Conservation (phyloP, 2,329 filamentous ascomycete species). For the Aspergillus proliferans region DNA sequence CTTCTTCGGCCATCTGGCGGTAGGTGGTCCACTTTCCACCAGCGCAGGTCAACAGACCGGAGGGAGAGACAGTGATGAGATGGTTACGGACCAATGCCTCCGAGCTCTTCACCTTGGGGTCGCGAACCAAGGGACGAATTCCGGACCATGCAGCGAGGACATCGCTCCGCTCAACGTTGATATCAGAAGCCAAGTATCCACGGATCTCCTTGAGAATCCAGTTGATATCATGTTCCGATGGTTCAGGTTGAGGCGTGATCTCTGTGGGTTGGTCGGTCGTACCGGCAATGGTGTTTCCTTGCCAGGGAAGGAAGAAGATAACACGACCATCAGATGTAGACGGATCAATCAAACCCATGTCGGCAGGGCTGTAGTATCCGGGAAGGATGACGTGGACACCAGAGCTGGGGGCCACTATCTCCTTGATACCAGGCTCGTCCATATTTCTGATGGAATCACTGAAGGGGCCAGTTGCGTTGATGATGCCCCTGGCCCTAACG, state of each 20-base stretch:
- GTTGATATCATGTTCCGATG: conserved; percentile 75
- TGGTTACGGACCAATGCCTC: conserved; percentile 85
- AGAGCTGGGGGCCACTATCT: conserved; percentile 79
- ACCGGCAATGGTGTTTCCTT: conserved; percentile 85
- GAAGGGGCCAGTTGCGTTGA: conserved; percentile 87
- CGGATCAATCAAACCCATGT: conserved; percentile 84
- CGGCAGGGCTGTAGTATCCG: conserved; percentile 75
- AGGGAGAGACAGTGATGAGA: conserved; percentile 70
- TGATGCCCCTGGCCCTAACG: conserved; percentile 71
- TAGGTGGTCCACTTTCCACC: conserved; percentile 93
- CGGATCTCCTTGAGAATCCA: conserved; percentile 83
- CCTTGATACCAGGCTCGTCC: conserved; percentile 64
- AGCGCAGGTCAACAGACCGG: conserved; percentile 75
- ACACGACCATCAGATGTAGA: conserved; percentile 81
- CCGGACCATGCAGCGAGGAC: conserved; percentile 88
- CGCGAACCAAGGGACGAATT: conserved; percentile 77
- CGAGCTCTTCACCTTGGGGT: conserved; percentile 78
- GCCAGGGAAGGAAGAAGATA: conserved; percentile 91
- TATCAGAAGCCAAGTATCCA: conserved; percentile 74
- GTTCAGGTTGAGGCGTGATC: conserved; percentile 67
- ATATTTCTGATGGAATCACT: conserved; percentile 79
- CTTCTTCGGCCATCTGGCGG: conserved; percentile 86
- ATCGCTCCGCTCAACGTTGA: conserved; percentile 76
- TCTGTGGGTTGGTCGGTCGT: conserved; percentile 74
- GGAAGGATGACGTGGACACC: conserved; percentile 83